Conservation (phyloP, 1,139 yeast species). For the Yarrowia galli region DNA sequence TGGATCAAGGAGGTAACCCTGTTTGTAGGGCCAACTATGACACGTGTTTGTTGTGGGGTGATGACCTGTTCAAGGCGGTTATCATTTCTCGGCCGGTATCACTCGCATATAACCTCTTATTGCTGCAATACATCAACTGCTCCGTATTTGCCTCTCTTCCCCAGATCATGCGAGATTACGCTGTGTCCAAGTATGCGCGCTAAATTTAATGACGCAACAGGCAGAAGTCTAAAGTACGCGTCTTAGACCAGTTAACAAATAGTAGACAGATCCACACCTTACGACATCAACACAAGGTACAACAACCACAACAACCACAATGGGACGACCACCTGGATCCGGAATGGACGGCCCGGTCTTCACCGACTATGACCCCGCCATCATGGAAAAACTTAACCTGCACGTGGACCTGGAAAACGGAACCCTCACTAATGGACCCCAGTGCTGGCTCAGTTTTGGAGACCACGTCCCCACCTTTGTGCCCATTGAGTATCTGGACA, state of each 20-base stretch:
- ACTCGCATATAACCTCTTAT: no score
- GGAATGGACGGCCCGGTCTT: constrained; percentile 41
- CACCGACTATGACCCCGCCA: constrained; percentile 41
- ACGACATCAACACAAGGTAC: no score
- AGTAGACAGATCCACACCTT: neutral
- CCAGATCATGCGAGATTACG: constrained; percentile 38
- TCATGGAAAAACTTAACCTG: constrained; percentile 43
- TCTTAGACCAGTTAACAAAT: neutral
- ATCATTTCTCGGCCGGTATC: no score
- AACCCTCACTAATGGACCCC: constrained; percentile 46
- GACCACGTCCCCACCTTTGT: constrained; percentile 44
- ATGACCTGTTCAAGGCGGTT: no score
- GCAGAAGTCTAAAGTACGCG: constrained; percentile 25
- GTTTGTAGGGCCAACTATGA: neutral
- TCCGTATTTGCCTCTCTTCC: neutral
- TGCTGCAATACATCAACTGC: no score
- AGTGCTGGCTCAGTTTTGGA: constrained; percentile 47
- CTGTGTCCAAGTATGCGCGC: constrained; percentile 24
- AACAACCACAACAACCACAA: neutral
- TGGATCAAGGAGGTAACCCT: constrained; percentile 4
- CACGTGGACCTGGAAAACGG: constrained; percentile 45
- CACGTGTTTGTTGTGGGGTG: neutral
- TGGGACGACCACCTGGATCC: constrained; percentile 36
- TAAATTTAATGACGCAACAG: constrained; percentile 32
- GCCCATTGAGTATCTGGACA: constrained; percentile 30